Evolutionary conservation across 2,329 filamentous ascomycete genomes (phyloP).

Genomic region (Apiospora kogelbergensis): DNA sequence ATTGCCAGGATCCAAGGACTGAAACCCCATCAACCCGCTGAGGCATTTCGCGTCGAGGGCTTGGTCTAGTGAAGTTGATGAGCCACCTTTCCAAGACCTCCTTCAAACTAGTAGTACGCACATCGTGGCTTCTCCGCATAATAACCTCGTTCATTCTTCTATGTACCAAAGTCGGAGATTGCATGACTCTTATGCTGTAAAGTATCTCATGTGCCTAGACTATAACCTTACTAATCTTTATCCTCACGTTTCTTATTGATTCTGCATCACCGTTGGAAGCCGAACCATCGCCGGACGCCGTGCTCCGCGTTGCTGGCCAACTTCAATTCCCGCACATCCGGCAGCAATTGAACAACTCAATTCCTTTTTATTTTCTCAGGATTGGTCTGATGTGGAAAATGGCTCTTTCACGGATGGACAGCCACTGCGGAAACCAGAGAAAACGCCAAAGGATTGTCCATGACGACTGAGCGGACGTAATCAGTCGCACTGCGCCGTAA

Average conservation of each 20-base stretch:
- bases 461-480: neutral
- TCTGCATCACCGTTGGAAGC: neutral
- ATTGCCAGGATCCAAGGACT: neutral
- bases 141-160: neutral
- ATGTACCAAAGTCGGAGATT: neutral
- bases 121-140: slow-evolving; percentile 4
- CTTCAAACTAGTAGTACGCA: neutral
- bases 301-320: neutral
- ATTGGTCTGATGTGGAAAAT: neutral
- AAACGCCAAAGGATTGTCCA: neutral
- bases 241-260: neutral
- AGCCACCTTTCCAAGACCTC: neutral
- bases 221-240: neutral
- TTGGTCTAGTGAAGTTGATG: slow-evolving; percentile 4
- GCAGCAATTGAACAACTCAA: neutral
- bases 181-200: neutral
- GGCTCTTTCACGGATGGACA: neutral
- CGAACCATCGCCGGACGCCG: neutral
- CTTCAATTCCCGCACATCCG: neutral
- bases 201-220: neutral
- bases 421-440: neutral
- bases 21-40: neutral
- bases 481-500: neutral
- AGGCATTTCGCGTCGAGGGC: slow-evolving; percentile 3
- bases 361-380: no score